Evolutionary conservation across 108 stramenopile species (phyloP).

Genomic region (Ochromonas danica): DNA sequence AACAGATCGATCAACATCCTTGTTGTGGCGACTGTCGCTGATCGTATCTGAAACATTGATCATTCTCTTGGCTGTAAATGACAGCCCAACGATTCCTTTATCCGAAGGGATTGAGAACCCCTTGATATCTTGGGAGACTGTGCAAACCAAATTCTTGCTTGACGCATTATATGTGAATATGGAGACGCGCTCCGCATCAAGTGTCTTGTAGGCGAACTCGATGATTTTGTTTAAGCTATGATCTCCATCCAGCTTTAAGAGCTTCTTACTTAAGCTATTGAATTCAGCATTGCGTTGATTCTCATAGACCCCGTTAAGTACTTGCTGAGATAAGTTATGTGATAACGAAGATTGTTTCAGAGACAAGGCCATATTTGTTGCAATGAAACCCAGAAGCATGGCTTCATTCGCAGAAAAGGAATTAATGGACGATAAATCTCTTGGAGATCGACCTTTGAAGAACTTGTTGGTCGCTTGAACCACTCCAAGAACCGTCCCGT

Average conservation of each 20-base stretch:
- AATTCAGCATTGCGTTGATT: too few relatives aligned
- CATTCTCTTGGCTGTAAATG: not conserved
- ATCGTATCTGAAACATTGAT: constrained; percentile 8
- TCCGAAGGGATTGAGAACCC: constrained; percentile 18
- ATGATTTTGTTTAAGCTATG: not conserved
- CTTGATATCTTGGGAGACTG: constrained; percentile 34
- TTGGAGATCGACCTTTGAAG: not conserved
- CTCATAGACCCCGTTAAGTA: not conserved
- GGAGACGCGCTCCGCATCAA: constrained; percentile 26
- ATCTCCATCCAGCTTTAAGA: not conserved
- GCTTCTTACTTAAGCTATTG: constrained; percentile 1
- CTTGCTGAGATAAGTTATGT: not conserved
- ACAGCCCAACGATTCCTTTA: constrained; percentile 1
- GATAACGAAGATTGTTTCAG: constrained; percentile 6
- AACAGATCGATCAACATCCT: constrained; percentile 2
- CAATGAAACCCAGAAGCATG: not conserved
- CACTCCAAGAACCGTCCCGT: constrained; percentile 9
- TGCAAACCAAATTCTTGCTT: constrained; percentile 8
- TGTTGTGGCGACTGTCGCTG: not conserved
- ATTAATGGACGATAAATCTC: not conserved
- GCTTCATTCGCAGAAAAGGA: constrained; percentile 1
- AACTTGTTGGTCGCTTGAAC: constrained; percentile 22
- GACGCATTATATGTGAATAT: constrained; percentile 25
- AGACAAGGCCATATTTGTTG: constrained; percentile 4
- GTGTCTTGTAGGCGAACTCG: not conserved